Evolutionary conservation across 2,329 filamentous ascomycete species (phyloP).

Genomic region (Onygenales sp.): DNA sequence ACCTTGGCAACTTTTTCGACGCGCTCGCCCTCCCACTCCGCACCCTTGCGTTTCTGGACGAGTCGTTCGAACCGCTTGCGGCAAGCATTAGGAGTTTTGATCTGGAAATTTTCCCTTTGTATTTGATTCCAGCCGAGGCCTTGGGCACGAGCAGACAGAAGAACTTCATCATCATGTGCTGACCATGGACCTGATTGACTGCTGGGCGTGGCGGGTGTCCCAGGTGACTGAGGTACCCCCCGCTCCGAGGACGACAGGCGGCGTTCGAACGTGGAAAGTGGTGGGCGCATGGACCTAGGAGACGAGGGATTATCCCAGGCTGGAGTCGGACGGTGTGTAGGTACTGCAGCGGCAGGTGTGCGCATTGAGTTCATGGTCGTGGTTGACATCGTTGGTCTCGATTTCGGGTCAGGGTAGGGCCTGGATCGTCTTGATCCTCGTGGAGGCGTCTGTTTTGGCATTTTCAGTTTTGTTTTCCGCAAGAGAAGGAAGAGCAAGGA

Average conservation of each 20-base stretch:
- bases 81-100: conserved; percentile 72
- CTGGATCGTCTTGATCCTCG: conserved; percentile 9
- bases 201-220: conserved; percentile 6
- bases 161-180: conserved; percentile 60
- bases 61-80: conserved; percentile 81
- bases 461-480: conserved; percentile 7
- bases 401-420: conserved; percentile 7
- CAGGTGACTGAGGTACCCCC: not conserved
- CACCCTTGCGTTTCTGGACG: conserved; percentile 61
- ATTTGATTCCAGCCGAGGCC: conserved; percentile 80
- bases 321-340: not conserved
- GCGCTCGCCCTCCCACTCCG: conserved; percentile 70
- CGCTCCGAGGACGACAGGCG: not conserved
- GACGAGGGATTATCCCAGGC: not conserved
- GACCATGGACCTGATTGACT: conserved; percentile 54
- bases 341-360: not conserved
- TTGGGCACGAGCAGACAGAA: conserved; percentile 61
- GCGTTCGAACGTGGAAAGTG: conserved; percentile 19
- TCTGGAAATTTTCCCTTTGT: conserved; percentile 63
- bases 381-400: not conserved
- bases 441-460: conserved; percentile 13
- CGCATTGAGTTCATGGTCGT: not conserved
- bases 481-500: not conserved
- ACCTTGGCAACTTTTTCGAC: conserved; percentile 64
- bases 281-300: conserved; percentile 1